Evolutionary conservation across 2,329 filamentous ascomycete species (phyloP).

Genomic region (Cladosporium colombiae): DNA sequence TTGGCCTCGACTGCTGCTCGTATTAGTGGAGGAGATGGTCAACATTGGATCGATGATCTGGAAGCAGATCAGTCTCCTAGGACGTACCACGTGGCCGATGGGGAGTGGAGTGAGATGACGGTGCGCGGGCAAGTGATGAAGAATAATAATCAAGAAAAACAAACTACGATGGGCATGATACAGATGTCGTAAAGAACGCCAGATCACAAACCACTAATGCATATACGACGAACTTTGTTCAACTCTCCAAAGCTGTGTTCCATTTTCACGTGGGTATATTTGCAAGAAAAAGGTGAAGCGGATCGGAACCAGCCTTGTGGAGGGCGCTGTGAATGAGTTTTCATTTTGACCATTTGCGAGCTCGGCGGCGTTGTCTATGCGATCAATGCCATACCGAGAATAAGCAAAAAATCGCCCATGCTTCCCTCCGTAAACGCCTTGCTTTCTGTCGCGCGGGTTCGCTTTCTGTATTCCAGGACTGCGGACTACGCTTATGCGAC

Average conservation of each 20-base stretch:
- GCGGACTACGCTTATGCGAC: conserved; percentile 68
- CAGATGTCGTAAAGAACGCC: neutral
- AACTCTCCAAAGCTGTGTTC: conserved; percentile 8
- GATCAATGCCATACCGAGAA: conserved; percentile 16
- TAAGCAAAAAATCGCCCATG: conserved; percentile 20
- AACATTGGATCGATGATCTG: neutral
- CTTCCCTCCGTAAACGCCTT: conserved; percentile 17
- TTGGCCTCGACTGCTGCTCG: neutral
- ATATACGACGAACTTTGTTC: neutral
- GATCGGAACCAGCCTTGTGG: conserved; percentile 16
- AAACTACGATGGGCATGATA: neutral
- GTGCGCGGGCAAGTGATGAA: neutral
- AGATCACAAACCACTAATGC: neutral
- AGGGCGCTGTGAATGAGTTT: conserved; percentile 21
- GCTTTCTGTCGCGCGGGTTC: conserved; percentile 8
- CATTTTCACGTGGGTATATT: conserved; percentile 10
- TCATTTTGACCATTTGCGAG: conserved; percentile 20
- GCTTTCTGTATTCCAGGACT: conserved; percentile 17
- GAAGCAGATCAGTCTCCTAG: neutral
- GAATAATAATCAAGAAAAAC: neutral
- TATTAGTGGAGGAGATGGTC: neutral
- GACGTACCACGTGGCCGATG: neutral
- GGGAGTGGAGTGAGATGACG: neutral
- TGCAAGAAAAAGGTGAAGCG: neutral
- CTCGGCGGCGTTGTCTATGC: conserved; percentile 19